Percentiles rank a stretch among this genome's conserved stretches.
These are phyloP conservation scores for Amborella trichopoda DNA, from an alignment of 164 flowering plant genomes.

Conservation along the genomic window DNA sequence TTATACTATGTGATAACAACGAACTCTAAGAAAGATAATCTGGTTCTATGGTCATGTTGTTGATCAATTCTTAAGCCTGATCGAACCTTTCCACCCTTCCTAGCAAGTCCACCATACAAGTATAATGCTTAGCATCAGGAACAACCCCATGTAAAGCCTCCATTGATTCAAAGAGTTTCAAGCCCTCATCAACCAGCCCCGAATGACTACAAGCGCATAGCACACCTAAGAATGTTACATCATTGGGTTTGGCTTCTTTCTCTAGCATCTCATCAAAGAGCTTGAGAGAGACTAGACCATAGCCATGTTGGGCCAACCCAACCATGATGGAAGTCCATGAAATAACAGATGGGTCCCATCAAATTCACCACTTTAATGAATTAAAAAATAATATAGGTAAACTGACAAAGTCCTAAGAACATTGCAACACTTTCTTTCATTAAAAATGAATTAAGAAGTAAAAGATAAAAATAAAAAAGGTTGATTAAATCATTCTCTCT, in stretches of 20 bases:
- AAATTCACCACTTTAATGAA: no score
- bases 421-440: no score
- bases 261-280: constrained; percentile 28
- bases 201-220: constrained; percentile 71
- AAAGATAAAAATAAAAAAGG: no score
- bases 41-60: constrained; percentile 14
- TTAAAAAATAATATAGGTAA: no score
- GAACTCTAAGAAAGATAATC: constrained; percentile 38
- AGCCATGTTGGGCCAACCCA: constrained; percentile 43
- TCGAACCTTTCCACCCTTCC: constrained; percentile 46
- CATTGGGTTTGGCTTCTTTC: constrained; percentile 22
- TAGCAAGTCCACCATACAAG: constrained; percentile 63
- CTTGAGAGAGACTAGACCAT: constrained; percentile 33
- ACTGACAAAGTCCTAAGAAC: no score
- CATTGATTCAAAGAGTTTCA: constrained; percentile 38
- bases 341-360: no score
- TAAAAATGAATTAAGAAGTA: no score
- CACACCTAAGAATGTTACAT: constrained; percentile 37
- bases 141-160: constrained; percentile 21
- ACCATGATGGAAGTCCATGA: constrained; percentile 66
- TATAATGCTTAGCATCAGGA: constrained; percentile 40
- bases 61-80: constrained; percentile 42
- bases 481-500: no score
- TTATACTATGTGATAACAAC: constrained; percentile 46
- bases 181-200: constrained; percentile 48